Evolutionary conservation across 371 early-diverging fungal genomes (phyloP), one percentile per base, ranked within the genome.

Genomic region (Mortierella sp.): DNA sequence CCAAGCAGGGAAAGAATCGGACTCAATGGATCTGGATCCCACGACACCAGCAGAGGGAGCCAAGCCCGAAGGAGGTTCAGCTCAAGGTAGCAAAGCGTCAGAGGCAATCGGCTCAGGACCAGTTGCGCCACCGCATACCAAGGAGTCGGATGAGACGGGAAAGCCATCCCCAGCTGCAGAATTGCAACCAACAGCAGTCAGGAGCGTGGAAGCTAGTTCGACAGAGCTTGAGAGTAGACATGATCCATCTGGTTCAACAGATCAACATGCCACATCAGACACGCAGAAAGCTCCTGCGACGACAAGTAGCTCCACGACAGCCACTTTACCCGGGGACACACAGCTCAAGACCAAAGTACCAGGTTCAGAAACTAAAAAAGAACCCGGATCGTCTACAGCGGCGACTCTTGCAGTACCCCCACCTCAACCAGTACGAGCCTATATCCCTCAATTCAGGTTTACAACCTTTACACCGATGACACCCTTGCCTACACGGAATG

Each of bases 371-470:
- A 29, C 54, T 29, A 29, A 10, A 40, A 9, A 19, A 19, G n/a
- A 46, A 10, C 1, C 43, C 13, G 39, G 24, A 44, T 29, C 48
- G n/a, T 34, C 29, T 28, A 3, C 43, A 25, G 50, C 45, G 29
- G 28, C 57, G 21, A 46, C 41, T 21, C 43, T 47, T n/a, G 16
- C 31, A 5, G 37, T 25, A 19, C 53, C 56, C 19, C 48, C 67
- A 16, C 37, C 57, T 3, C 37, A 47, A n/a, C 59, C 58, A n/a
- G 54, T 31, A 46, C 50, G 69, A n/a, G 46, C 46, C 10, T 76
- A 69, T 25, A 41, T 57, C 0, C 77, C 77, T 10, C 77, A 76
- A 43, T 76, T 76, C 61, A 68, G 63, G 45, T 76, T 69, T 17
- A 76, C 77, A 7, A 76, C 77, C 1, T 76, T 76, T 46, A 27